phyloP scores from a whole-genome alignment of 2,329 filamentous ascomycete genomes.

The Sphaerulina populicola region DNA sequence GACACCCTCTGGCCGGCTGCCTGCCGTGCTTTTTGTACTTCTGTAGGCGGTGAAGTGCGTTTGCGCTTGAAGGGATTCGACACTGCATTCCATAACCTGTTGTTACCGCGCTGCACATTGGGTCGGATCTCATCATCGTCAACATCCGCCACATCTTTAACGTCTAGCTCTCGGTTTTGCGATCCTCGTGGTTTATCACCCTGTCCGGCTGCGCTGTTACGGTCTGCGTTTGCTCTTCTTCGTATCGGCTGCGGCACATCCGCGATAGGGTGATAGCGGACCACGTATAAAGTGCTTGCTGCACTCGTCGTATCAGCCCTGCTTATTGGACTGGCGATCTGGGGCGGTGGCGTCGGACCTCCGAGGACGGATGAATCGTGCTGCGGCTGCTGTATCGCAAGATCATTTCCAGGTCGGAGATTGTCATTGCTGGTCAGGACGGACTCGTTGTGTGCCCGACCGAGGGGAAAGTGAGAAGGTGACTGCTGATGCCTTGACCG shows the following conservation, averaged over 20 bases:
- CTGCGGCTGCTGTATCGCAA: constrained; percentile 1
- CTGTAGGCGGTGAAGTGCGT: constrained; percentile 51
- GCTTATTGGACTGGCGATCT: constrained; percentile 49
- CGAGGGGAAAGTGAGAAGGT: constrained; percentile 29
- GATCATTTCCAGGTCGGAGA: not conserved
- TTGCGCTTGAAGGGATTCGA: constrained; percentile 52
- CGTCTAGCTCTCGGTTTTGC: constrained; percentile 9
- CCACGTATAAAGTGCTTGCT: constrained; percentile 55
- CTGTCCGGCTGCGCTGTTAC: constrained; percentile 11
- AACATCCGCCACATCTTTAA: constrained; percentile 24
- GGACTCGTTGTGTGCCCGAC: constrained; percentile 27
- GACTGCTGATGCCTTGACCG: constrained; percentile 21
- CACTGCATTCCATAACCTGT: constrained; percentile 43
- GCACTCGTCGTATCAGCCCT: constrained; percentile 54
- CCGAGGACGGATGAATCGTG: constrained; percentile 6
- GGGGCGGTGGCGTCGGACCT: constrained; percentile 38
- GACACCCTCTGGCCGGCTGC: constrained; percentile 25
- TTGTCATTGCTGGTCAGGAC: constrained; percentile 14
- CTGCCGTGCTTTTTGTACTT: constrained; percentile 47
- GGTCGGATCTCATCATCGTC: constrained; percentile 19
- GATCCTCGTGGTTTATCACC: constrained; percentile 5
- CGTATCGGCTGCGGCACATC: constrained; percentile 38
- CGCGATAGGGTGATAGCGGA: constrained; percentile 51
- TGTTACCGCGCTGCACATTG: constrained; percentile 29
- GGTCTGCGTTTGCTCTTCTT: constrained; percentile 20